Percentiles rank a stretch among this genome's conserved stretches.
Conservation (phyloP, 129 eudicot genomes). For the Scalesia atractyloides region DNA sequence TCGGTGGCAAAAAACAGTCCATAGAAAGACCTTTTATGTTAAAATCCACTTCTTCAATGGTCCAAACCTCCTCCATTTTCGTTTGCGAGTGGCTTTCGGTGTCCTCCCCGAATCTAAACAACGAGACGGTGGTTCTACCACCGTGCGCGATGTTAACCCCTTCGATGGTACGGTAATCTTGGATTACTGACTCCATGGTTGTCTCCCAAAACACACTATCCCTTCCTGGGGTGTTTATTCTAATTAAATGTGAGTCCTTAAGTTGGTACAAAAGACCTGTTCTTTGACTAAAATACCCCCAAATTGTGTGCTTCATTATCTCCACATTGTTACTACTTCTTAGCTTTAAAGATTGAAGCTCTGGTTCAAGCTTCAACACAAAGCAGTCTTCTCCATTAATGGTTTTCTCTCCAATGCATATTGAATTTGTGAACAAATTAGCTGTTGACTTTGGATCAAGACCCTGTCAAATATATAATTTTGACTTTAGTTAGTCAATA, state of each 20-base stretch:
- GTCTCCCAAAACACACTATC: slow-evolving; percentile 85
- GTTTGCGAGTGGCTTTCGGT: slow-evolving; percentile 64
- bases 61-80: slow-evolving; percentile 85
- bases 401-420: slow-evolving; percentile 76
- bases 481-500: slow-evolving; percentile 25
- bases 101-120: slow-evolving; percentile 74
- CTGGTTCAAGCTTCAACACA: slow-evolving; percentile 72
- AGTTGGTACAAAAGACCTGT: slow-evolving; percentile 72
- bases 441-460: slow-evolving; percentile 92
- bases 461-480: slow-evolving; percentile 54
- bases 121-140: slow-evolving; percentile 64
- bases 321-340: slow-evolving; percentile 86
- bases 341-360: slow-evolving; percentile 55
- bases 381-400: slow-evolving; percentile 76
- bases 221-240: slow-evolving; percentile 56
- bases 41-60: slow-evolving; percentile 84
- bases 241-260: slow-evolving; percentile 74
- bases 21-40: slow-evolving; percentile 77
- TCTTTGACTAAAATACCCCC: slow-evolving; percentile 91
- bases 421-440: slow-evolving; percentile 66
- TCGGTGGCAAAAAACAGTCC: slow-evolving; percentile 81
- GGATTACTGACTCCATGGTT: slow-evolving; percentile 76
- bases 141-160: slow-evolving; percentile 82
- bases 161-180: slow-evolving; percentile 75
- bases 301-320: slow-evolving; percentile 77